These are phyloP conservation scores for Lepiota brunneoincarnata DNA, from an alignment of 768 basidiomycete species.

Conservation along the genomic window DNA sequence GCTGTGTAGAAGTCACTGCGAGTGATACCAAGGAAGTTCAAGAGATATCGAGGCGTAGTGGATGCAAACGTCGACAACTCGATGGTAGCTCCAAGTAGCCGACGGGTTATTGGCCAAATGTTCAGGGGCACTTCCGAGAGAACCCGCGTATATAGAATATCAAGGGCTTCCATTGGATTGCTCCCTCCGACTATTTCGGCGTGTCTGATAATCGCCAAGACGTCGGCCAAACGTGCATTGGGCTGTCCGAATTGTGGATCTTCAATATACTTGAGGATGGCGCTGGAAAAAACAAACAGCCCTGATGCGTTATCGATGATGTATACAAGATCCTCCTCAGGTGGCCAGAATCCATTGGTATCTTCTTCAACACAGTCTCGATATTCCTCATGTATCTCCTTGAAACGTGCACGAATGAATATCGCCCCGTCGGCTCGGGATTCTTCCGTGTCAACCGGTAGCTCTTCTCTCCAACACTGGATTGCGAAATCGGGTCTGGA, in stretches of 20 bases:
- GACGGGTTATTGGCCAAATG: neutral
- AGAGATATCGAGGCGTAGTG: neutral
- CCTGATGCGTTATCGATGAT: constrained; percentile 10
- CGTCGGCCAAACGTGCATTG: neutral
- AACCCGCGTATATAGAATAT: constrained; percentile 9
- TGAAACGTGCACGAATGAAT: neutral
- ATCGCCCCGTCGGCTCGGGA: neutral
- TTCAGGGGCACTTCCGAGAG: neutral
- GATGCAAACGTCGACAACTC: neutral
- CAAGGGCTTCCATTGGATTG: constrained; percentile 4
- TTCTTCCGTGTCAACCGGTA: neutral
- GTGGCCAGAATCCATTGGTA: constrained; percentile 4
- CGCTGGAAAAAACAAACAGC: constrained; percentile 13
- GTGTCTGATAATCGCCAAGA: neutral
- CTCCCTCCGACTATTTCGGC: neutral
- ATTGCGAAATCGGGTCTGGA: neutral
- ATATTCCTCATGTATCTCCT: neutral
- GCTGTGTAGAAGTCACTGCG: neutral
- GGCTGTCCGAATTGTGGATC: constrained; percentile 6
- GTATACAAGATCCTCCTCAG: neutral
- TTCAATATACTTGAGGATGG: constrained; percentile 11
- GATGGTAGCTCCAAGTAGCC: neutral
- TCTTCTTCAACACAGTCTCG: too few species aligned
- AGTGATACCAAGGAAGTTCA: neutral
- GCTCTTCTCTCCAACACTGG: neutral